phyloP scores from a whole-genome alignment of 352 stramenopile species.

The Phytophthora lateralis region DNA sequence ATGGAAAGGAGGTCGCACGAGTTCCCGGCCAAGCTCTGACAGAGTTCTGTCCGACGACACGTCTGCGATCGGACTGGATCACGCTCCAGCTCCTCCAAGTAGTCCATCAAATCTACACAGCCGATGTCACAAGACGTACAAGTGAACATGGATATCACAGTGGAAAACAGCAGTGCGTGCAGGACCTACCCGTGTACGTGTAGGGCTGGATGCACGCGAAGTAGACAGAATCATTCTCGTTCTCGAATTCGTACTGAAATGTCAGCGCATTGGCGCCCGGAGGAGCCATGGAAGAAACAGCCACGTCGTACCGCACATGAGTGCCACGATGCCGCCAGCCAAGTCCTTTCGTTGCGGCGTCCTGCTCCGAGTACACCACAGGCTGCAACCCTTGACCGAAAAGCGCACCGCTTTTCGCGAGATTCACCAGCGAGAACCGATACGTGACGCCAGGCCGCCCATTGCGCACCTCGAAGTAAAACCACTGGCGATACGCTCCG shows the following conservation, averaged over 20 bases:
- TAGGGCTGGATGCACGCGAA: constrained; percentile 89
- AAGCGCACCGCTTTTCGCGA: constrained; percentile 83
- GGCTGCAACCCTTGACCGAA: constrained; percentile 85
- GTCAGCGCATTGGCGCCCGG: constrained; percentile 58
- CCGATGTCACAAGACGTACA: neutral
- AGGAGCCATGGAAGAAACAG: constrained; percentile 37
- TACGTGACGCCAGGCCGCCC: constrained; percentile 50
- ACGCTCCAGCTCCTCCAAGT: constrained; percentile 62
- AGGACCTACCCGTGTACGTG: constrained; percentile 75
- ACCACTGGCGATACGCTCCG: constrained; percentile 89
- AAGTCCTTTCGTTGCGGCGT: constrained; percentile 41
- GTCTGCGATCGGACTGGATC: constrained; percentile 50
- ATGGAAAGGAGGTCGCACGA: constrained; percentile 90
- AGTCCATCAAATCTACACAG: constrained; percentile 68
- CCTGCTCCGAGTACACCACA: constrained; percentile 74
- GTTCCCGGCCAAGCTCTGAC: constrained; percentile 85
- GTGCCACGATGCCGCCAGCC: constrained; percentile 71
- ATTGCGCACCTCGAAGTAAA: constrained; percentile 89
- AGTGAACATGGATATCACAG: neutral
- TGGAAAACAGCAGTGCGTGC: neutral
- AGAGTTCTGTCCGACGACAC: constrained; percentile 76
- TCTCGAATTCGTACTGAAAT: constrained; percentile 77
- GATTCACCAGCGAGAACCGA: constrained; percentile 79
- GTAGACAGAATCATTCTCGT: constrained; percentile 75
- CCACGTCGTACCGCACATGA: constrained; percentile 68